Evolutionary conservation across 495 filamentous ascomycete species (phyloP).

Genomic region (Penicillium arizonense): DNA sequence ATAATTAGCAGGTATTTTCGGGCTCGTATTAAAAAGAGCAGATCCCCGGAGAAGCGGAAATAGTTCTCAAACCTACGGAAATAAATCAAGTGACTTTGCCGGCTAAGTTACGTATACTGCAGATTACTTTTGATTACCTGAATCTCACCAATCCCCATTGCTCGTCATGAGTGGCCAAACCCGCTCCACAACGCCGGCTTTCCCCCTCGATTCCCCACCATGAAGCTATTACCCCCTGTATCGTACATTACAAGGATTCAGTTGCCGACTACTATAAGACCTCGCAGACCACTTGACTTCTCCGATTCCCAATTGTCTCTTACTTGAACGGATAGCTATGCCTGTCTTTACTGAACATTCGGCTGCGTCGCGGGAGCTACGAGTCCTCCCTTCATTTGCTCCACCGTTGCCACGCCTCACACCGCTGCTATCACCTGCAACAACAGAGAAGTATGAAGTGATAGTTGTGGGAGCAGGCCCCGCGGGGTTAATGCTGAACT

Average conservation of each 20-base stretch:
- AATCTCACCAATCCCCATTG: slow-evolving; percentile 22
- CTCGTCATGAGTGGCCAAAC: not conserved
- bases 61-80: too few relatives aligned
- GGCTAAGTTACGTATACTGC: not conserved
- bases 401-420: slow-evolving; percentile 10
- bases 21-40: too few relatives aligned
- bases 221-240: too few relatives aligned
- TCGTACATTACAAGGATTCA: too few relatives aligned
- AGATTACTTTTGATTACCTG: slow-evolving; percentile 19
- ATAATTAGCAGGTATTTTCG: too few relatives aligned
- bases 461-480: slow-evolving; percentile 47
- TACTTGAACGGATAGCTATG: slow-evolving; percentile 21
- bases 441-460: slow-evolving; percentile 40
- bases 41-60: too few relatives aligned
- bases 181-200: not conserved
- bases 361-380: slow-evolving; percentile 36
- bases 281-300: not conserved
- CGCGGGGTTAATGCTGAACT: slow-evolving; percentile 45
- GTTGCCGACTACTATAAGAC: too few relatives aligned
- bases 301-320: not conserved
- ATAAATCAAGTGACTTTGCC: too few relatives aligned
- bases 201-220: slow-evolving; percentile 12
- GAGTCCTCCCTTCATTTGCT: slow-evolving; percentile 37
- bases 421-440: slow-evolving; percentile 34
- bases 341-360: slow-evolving; percentile 47